phyloP scores from a whole-genome alignment of 2,329 filamentous ascomycete genomes.

The Madurella fahalii region DNA sequence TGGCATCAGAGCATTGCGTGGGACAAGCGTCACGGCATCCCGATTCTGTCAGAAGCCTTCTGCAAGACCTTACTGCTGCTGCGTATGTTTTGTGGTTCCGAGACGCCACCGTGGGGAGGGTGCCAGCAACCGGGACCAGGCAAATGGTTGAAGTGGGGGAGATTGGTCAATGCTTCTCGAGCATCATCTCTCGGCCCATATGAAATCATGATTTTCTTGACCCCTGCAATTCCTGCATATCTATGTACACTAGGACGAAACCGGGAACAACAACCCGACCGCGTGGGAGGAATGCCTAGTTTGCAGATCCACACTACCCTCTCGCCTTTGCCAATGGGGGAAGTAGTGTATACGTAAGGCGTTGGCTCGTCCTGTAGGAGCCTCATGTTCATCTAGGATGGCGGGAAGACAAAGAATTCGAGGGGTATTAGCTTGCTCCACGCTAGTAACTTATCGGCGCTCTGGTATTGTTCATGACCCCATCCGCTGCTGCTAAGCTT shows the following conservation, averaged over 20 bases:
- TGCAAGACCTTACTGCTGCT: background rate
- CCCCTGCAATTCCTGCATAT: background rate
- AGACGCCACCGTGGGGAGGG: background rate
- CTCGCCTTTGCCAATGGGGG: too few species aligned
- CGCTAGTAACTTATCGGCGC: too few species aligned
- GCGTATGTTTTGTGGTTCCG: background rate
- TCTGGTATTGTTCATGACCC: too few species aligned
- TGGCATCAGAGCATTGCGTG: background rate
- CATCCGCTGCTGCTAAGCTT: too few species aligned
- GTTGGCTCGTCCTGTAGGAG: too few species aligned
- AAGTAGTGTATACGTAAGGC: too few species aligned
- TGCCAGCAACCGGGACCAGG: background rate
- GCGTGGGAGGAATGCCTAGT: background rate
- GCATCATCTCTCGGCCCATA: too few species aligned
- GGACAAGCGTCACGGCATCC: background rate
- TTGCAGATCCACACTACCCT: too few species aligned
- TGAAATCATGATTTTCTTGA: background rate
- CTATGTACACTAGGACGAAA: background rate
- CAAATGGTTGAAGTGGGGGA: background rate
- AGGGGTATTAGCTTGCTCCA: too few species aligned
- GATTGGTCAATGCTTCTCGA: background rate
- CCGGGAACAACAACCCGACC: background rate
- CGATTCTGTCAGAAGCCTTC: background rate
- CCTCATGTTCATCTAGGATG: too few species aligned
- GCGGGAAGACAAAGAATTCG: too few species aligned